Evolutionary conservation across 1,284 basidiomycete genomes (phyloP), one percentile per base, ranked within the genome.

Genomic region (Clitocybe nebularis): DNA sequence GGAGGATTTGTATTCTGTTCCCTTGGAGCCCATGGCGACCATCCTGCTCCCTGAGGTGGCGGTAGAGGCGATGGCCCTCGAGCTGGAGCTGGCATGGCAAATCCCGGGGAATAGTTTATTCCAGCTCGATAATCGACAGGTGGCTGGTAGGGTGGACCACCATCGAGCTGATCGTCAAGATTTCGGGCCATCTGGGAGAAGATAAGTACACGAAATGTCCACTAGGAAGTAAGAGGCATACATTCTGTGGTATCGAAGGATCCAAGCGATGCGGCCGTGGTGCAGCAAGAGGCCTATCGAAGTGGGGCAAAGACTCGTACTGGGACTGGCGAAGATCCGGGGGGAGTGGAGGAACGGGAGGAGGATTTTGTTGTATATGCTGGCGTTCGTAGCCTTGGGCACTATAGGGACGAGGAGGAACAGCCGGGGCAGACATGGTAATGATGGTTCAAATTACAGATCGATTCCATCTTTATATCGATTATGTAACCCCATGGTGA

Each of bases 201-300:
- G 47, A 43, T n/a, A 26, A 26, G 6, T 23, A 30, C 25, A 42
- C 36, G 43, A 30, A 34, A 39, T 39, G 38, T 44, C 21, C 45
- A 36, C 40, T n/a, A 41, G 29, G 34, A 21, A 26, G 45, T 38
- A 30, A 13, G 39, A 21, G 3, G 60, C 79, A 57, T 57, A 82
- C 83, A 55, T 83, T 81, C 25, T 72, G 69, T n/a, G 81, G 79
- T 1, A 84, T 59, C 51, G 69, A 70, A 11, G 78, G 79, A 53
- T 83, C 77, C 5, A 82, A 44, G 41, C 77, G 72, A 47, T 82
- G 78, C 0, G 84, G 80, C n/a, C 78, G 69, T 3, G 85, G 85
- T 0, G 84, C 84, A 5, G 74, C 75, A 5, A 88, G 67, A 0
- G 83, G 81, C 13, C 76, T 65, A 48, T 73, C 73, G 44, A 72